A percentile compares a stretch with the other conserved stretches of the same genome.
Conservation (phyloP, 495 filamentous ascomycete species). For the Tuber aestivum region DNA sequence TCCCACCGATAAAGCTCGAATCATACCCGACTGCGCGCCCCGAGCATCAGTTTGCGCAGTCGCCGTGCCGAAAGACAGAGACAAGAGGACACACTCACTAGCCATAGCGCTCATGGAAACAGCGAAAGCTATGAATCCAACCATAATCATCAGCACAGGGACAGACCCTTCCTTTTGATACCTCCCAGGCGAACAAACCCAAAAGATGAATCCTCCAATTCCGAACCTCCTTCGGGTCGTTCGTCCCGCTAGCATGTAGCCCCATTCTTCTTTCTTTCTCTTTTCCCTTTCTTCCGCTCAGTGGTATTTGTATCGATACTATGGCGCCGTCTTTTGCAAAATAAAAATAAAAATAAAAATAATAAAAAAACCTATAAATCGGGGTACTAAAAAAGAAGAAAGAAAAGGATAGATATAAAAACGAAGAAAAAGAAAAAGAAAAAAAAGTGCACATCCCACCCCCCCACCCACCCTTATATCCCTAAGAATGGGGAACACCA, state of each 20-base stretch:
- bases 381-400: neutral
- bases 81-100: neutral
- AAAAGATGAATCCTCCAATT: slow-evolving; percentile 36
- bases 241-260: slow-evolving; percentile 31
- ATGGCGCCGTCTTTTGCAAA: neutral
- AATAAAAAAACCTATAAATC: neutral
- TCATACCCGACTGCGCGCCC: slow-evolving; percentile 55
- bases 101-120: slow-evolving; percentile 40
- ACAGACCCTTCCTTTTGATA: neutral
- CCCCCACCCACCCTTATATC: neutral
- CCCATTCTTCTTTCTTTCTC: slow-evolving; percentile 18
- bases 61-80: neutral
- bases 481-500: neutral
- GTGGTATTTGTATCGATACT: neutral
- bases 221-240: slow-evolving; percentile 40
- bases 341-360: neutral
- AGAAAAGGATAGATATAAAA: neutral
- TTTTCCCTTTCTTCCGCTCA: neutral
- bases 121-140: slow-evolving; percentile 22
- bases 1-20: slow-evolving; percentile 65
- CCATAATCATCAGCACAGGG: slow-evolving; percentile 9
- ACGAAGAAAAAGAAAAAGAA: neutral
- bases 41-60: slow-evolving; percentile 6
- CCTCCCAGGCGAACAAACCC: slow-evolving; percentile 13
- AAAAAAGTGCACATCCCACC: neutral